Evolutionary conservation across 176 grass and related monocot species (phyloP), one percentile per base, ranked within the genome.

Genomic region (Rhynchospora breviuscula): DNA sequence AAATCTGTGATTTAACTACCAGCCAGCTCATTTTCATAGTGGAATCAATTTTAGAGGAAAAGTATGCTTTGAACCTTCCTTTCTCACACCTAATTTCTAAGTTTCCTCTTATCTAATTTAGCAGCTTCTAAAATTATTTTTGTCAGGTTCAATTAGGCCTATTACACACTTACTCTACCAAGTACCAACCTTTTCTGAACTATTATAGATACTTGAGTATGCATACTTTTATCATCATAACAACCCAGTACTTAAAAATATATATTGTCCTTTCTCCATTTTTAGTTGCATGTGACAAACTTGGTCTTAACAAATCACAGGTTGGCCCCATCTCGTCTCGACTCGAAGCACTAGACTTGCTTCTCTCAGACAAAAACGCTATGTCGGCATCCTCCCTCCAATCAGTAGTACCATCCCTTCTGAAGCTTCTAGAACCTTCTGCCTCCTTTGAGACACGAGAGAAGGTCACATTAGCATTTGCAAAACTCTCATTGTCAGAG

Each of bases 391-490:
- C 91, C 3, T 79, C 89, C 63, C 29, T 87, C 4, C 48, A 87
- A 3, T 66, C 84, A 0, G 83, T 81, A 0, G 81, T 89, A 11
- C 81, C 84, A 6, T 85, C 87, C 14, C 88, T 91, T 4, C 84
- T 87, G 21, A 83, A 73, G 17, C 64, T 93, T 54, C 86, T 93
- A n/a, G 89, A 93, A 67, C 86, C 89, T 62, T 84, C 85, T 8
- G 81, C 88, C 77, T 86, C 78, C 84, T 89, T 57, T 62, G 17
- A 81, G 10, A 13, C 89, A 23, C 88, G 88, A 35, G 88, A 92
- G 6, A 87, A 88, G 23, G 87, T 89, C 11, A 84, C 89, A 10
- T 77, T 78, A 31, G 85, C 88, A 18, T 85, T 91, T 15, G 90
- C 88, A 29, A 68, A 89, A 19, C 85, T 90, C 64, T 72, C 89